These are phyloP conservation scores for Eucalyptus erythrocorys DNA, from an alignment of 345 rosid species.

Conservation along the genomic window DNA sequence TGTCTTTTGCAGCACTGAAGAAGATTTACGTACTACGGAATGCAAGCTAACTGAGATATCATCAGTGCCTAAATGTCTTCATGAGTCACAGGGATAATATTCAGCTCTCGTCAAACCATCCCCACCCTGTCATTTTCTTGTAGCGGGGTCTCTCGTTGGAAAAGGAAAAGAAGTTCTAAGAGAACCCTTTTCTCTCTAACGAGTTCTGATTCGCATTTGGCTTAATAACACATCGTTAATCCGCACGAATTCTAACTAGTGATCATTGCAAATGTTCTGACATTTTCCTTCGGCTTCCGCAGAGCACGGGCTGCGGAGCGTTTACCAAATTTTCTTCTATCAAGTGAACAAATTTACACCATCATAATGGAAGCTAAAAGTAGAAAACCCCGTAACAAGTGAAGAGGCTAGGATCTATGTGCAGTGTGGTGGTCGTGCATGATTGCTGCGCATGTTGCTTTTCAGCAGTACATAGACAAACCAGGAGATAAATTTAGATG, in stretches of 20 bases:
- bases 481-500: neutral
- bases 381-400: neutral
- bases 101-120: neutral
- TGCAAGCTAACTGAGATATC: neutral
- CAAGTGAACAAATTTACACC: neutral
- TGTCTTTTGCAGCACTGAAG: neutral
- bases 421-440: neutral
- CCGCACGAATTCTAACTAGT: neutral
- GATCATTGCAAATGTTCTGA: neutral
- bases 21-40: neutral
- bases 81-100: neutral
- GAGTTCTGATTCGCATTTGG: neutral
- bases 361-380: neutral
- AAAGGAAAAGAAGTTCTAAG: neutral
- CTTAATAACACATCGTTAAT: neutral
- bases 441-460: neutral
- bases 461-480: neutral
- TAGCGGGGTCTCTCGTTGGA: neutral
- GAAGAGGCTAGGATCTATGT: neutral
- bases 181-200: neutral
- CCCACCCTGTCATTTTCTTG: neutral
- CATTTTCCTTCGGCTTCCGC: neutral
- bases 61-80: neutral
- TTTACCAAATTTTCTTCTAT: neutral
- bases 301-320: neutral